Evolutionary conservation across 306 rosid species (phyloP).

Genomic region (Cucumis cinereus): DNA sequence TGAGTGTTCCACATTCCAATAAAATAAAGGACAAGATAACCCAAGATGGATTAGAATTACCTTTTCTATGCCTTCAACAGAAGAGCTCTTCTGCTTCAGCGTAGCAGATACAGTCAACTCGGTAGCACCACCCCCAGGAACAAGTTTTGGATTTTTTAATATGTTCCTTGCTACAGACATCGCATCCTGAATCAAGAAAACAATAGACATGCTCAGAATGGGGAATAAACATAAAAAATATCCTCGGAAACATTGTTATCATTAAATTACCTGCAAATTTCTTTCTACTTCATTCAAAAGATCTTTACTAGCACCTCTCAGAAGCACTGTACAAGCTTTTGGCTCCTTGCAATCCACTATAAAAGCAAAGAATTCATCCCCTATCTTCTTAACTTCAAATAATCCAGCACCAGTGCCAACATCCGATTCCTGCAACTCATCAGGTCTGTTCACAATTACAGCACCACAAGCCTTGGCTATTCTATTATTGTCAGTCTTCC

Average conservation of each 20-base stretch:
- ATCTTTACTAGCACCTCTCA: constrained; percentile 92
- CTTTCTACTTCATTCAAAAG: constrained; percentile 83
- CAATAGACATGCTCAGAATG: constrained; percentile 11
- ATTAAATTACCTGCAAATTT: constrained; percentile 61
- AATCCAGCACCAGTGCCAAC: constrained; percentile 90
- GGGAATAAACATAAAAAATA: neutral
- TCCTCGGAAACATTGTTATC: neutral
- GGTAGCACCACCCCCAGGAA: constrained; percentile 96
- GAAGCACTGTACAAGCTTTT: constrained; percentile 72
- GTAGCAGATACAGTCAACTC: constrained; percentile 92
- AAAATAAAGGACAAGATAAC: neutral
- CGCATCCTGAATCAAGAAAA: constrained; percentile 57
- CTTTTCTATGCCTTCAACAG: constrained; percentile 93
- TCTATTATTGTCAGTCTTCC: constrained; percentile 80
- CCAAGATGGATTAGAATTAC: constrained; percentile 13
- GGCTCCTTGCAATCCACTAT: constrained; percentile 90
- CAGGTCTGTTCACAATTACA: constrained; percentile 86
- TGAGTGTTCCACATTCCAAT: neutral
- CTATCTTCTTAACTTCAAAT: constrained; percentile 88
- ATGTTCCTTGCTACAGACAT: constrained; percentile 89
- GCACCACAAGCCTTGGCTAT: constrained; percentile 95
- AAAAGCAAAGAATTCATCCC: constrained; percentile 71
- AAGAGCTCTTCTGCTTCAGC: constrained; percentile 92
- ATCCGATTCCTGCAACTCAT: constrained; percentile 90
- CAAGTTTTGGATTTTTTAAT: constrained; percentile 76